Conservation (phyloP, 2,329 filamentous ascomycete species). For the Chrysoporthe puriensis region DNA sequence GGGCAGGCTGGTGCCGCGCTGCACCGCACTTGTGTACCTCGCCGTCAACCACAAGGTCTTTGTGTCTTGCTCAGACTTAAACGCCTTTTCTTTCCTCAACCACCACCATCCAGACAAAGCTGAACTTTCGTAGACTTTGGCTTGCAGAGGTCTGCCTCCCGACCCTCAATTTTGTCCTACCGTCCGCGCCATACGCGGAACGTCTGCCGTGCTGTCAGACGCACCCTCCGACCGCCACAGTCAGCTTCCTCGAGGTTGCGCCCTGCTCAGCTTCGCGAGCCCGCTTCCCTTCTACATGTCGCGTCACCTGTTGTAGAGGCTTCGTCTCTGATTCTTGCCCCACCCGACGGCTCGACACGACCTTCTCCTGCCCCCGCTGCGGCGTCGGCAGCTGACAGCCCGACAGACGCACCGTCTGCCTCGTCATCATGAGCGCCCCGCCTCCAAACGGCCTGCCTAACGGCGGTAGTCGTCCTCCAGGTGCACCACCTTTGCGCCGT, state of each 20-base stretch:
- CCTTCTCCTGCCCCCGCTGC: background rate
- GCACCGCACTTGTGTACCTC: background rate
- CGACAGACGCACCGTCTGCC: background rate
- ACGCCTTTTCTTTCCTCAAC: background rate
- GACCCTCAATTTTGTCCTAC: background rate
- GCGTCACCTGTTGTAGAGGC: background rate
- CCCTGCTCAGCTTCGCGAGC: background rate
- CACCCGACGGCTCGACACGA: slow-evolving; percentile 2
- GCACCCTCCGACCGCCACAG: background rate
- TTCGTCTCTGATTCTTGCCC: slow-evolving; percentile 2
- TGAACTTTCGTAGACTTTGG: background rate
- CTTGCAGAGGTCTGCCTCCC: background rate
- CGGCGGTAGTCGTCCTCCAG: slow-evolving; percentile 30
- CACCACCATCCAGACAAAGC: background rate
- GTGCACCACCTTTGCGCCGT: slow-evolving; percentile 46
- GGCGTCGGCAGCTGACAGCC: background rate
- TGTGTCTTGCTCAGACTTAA: background rate
- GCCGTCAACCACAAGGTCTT: background rate
- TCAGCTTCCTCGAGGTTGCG: background rate
- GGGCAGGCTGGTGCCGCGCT: too few species aligned
- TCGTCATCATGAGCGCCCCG: slow-evolving; percentile 49
- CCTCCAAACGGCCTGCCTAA: slow-evolving; percentile 41
- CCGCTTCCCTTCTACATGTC: background rate
- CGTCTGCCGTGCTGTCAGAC: background rate
- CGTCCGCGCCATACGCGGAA: background rate